Base-by-base conservation (phyloP, 148 eudicot genomes). In the Fagopyrum homotropicum region DNA sequence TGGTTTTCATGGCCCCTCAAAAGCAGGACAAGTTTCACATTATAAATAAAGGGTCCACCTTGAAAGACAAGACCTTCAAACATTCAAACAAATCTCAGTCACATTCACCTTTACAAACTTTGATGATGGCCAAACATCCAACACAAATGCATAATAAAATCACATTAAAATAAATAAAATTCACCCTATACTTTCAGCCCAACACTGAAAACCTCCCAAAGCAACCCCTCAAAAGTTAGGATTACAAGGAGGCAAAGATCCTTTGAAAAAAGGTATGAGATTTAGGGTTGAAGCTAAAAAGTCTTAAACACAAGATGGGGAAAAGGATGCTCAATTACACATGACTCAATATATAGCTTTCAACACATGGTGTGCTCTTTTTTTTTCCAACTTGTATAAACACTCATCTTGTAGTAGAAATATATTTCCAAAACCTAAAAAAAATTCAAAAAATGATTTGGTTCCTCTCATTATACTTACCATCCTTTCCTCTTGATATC, bases 1-100 rank as follows among this genome's bases (percentile, higher is more conserved):
- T 57, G 63, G 63, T 15, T 57, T 30, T 64, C 45, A 64, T 64
- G 70, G 29, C n/a, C 70, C 70, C 70, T 64, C 17, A 64, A 64
- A 64, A 30, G 46, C 45, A 64, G 70, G 70, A 45, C 70, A 64
- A 35, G 63, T 57, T 57, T 57, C 30, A 57, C 29, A 57, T 57
- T 17, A 57, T 2, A 57, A 40, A 12, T 64, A 12, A 35, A 64
- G 70, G 70, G 45, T n/a, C 70, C 70, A 40, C 40, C 70, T 64
- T 40, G 17, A 40, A 64, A 35, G 70, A 64, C 70, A 64, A 35
- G 70, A 57, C 4, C 70, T 64, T 17, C 70, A 64, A n/a, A 64
- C 70, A 64, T 64, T 64, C 70, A 64, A 12, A 64, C 70, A 57
- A 57, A 57, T 19, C 63, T 35, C 63, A 17, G 29, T 57, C 63